Evolutionary conservation across 805 yeast genomes (phyloP), one percentile per base, ranked within the genome.

Genomic region (Kluyveromyces aestuarii): DNA sequence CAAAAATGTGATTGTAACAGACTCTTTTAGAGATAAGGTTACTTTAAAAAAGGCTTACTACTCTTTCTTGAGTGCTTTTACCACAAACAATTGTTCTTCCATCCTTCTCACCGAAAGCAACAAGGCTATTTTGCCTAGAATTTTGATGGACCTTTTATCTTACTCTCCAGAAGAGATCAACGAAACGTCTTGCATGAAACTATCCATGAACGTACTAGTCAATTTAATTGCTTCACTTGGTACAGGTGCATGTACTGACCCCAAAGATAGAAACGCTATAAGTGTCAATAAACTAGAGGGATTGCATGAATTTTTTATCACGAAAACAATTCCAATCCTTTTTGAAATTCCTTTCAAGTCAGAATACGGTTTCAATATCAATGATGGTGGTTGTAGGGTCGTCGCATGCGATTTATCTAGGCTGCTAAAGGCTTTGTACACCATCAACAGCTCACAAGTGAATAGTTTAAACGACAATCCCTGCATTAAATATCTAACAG

Each of bases 321-420:
- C 81, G 45, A 82, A 81, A 54, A 72, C 80, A 27, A 75, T 89
- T 3, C 76, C 82, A 45, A 68, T 87, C 48, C 73, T 82, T 36
- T 85, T 88, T 70, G 90, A 87, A 63, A 70, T 88, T 44, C 87
- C 95, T n/a, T 82, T 87, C 62, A 81, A 84, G 55, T 76, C 81
- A 36, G 75, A 76, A 33, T 63, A 63, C 44, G 75, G 73, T 37
- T 81, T 83, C 57, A 79, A 83, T 59, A 69, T 81, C 44, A 79
- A 80, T 54, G 96, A 89, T 63, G 95, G 95, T 5, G 90, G 87
- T 61, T 79, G 77, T 55, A 75, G 91, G 58, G 74, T 82, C 50
- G 74, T 86, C 37, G 82, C 88, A 1, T 78, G 80, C 54, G 99
- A 91, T 59, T 71, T 87, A 13, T 79, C 93, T 1, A 71, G 79